Base-by-base conservation (phyloP, 1,284 basidiomycete genomes). In the Ganoderma multipileum region DNA sequence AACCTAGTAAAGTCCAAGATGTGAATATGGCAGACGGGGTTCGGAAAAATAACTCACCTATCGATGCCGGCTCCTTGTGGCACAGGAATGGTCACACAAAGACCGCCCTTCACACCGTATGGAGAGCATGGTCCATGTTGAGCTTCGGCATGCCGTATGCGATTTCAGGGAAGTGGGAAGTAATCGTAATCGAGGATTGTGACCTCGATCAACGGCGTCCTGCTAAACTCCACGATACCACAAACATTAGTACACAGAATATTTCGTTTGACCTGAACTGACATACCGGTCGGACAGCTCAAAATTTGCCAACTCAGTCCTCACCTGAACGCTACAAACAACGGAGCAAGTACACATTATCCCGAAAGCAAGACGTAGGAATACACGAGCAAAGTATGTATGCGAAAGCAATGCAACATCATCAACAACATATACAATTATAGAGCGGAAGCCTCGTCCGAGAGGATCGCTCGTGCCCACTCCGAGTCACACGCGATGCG, bases 391-490 rank as follows among this genome's bases (percentile, higher is more conserved):
- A 39, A 57, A 23, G 64, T 28, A 63, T 47, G 47, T 63, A 64
- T 60, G 33, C 44, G 59, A 63, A 52, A 42, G 60, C 38, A 61
- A 36, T 12, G 42, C 38, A 26, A 9, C 18, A 55, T 64, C 47
- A 68, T 61, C n/a, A n/a, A n/a, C n/a, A 65, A 61, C 59, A 60
- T 38, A 26, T 42, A 42, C 38, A 26, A 38, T 39, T 60, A 60
- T 39, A 66, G 16, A 3, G 36, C 42, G 12, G 71, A 62, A 3
- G 63, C 62, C 47, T 73, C 73, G 38, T 75, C 77, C 30, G 85
- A 83, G n/a, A 90, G 75, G 18, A 91, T 82, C 30, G 85, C 85
- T 67, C 82, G 75, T 14, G 88, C 88, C 91, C 91, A 92, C 14
- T 80, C 81, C 12, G 84, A 83, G 75, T 93, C 91, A 28, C 79